Evolutionary conservation across 768 basidiomycete genomes (phyloP), one percentile per base, ranked within the genome.

Genomic region (Multifurca ochricompacta): DNA sequence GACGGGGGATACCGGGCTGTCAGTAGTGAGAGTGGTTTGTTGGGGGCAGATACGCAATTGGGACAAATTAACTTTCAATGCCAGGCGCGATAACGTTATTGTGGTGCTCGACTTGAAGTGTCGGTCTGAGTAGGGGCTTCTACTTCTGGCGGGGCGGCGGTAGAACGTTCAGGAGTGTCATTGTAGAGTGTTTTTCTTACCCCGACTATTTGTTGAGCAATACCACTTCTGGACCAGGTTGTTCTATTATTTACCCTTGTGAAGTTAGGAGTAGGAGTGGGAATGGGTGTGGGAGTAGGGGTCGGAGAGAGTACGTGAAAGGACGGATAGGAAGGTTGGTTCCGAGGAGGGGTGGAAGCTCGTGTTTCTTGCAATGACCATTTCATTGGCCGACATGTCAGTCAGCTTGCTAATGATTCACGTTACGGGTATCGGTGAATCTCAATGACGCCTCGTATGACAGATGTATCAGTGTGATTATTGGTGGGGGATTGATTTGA

Each of bases 81-180:
- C 37, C 31, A 56, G 49, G 44, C 31, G 55, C 50, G 50, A 56
- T 56, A 56, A 56, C 55, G 55, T 56, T 56, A 56, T 46, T 27
- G 50, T 45, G 30, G 31, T 46, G 44, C 46, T 51, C 49, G 49
- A 51, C 55, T 56, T 47, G 55, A 52, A 50, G 52, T 39, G 55
- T 56, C 50, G 37, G 32, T 14, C 39, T 47, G 50, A 16, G 43
- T 30, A 30, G 14, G 18, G 4, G 3, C 41, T 36, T 56, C 49
- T 47, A 39, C 55, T 56, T 56, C 55, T 56, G 50, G 55, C 55
- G 55, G 55, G 41, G 55, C 55, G 55, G 55, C 43, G 55, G 55
- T 56, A 56, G 50, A 56, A 56, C 55, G 50, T 56, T 52, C 55
- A 28, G 44, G 28, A 41, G 32, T 43, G 39, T 21, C 34, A 28